Conservation (phyloP, 139 green algal genomes). For the Trebouxia sp. region DNA sequence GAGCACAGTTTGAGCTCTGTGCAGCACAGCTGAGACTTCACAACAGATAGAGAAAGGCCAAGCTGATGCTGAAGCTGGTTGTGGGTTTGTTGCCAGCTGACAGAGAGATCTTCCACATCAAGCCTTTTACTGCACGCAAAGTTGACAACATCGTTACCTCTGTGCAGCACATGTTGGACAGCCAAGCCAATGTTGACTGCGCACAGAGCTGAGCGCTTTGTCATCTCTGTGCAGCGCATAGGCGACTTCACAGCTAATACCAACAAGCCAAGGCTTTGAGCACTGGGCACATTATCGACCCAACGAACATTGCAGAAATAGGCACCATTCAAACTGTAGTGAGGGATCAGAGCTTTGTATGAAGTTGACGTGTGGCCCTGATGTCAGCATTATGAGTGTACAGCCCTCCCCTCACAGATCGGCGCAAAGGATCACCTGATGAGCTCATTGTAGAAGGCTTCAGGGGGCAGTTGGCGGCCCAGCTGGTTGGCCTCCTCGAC, state of each 20-base stretch:
- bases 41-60: not conserved
- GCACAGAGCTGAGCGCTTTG: no score
- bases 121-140: constrained; percentile 73
- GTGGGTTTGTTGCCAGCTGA: constrained; percentile 76
- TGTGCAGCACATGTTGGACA: no score
- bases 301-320: no score
- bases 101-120: constrained; percentile 88
- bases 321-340: no score
- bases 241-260: not conserved
- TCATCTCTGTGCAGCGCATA: no score
- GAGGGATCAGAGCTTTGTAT: not conserved
- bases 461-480: constrained; percentile 69
- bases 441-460: constrained; percentile 92
- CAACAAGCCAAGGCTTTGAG: no score
- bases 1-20: no score
- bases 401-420: no score
- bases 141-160: no score
- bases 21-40: not conserved
- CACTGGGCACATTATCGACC: no score
- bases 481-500: constrained; percentile 85
- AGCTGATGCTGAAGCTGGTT: constrained; percentile 46
- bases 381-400: no score
- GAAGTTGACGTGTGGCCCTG: not conserved
- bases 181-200: no score
- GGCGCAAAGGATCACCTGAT: constrained; percentile 57